Evolutionary conservation across 345 rosid species (phyloP).

Genomic region (Excoecaria agallocha): DNA sequence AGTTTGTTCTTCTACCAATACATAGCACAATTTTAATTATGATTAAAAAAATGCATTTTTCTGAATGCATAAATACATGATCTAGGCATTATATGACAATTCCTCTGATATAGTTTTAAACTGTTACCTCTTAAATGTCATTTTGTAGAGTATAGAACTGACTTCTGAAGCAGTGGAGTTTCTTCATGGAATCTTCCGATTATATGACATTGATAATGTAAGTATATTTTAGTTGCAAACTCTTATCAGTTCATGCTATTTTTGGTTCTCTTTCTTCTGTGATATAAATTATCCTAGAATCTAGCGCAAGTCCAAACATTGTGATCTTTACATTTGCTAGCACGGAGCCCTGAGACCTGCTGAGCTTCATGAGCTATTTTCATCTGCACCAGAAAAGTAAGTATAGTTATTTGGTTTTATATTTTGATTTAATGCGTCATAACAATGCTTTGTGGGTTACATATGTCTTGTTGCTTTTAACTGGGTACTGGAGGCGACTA

Average conservation of each 20-base stretch:
- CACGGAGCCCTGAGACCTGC: constrained; percentile 64
- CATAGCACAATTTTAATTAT: not conserved
- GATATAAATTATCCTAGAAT: not conserved
- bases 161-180: constrained; percentile 56
- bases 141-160: constrained; percentile 70
- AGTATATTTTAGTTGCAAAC: constrained; percentile 22
- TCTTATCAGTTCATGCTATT: not conserved
- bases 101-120: constrained; percentile 4
- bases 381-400: constrained; percentile 80
- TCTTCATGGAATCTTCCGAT: constrained; percentile 59
- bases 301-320: constrained; percentile 4
- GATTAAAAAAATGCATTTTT: constrained; percentile 2
- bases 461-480: not conserved
- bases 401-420: constrained; percentile 6
- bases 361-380: constrained; percentile 67
- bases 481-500: not conserved
- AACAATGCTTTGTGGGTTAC: not conserved
- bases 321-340: constrained; percentile 38
- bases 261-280: not conserved
- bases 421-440: not conserved
- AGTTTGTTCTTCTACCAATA: not conserved
- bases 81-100: not conserved
- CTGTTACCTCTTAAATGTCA: constrained; percentile 11
- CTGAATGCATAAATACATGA: not conserved
- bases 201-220: constrained; percentile 71